Evolutionary conservation across 1,284 basidiomycete genomes (phyloP), one percentile per base, ranked within the genome.

Genomic region (Meripilus lineatus): DNA sequence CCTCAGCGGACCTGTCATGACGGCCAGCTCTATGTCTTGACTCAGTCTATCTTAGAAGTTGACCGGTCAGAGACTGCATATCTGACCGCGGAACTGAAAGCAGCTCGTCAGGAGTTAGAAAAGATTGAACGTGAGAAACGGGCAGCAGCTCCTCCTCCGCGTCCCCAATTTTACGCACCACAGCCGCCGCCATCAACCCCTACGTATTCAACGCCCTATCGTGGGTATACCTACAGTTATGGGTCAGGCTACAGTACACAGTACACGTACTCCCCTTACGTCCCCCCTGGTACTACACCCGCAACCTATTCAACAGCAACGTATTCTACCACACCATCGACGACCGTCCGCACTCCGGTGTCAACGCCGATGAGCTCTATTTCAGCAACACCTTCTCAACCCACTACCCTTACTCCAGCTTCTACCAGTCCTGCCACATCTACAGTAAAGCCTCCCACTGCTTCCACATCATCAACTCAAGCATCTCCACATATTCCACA

Each of bases 101-200:
- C 67, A 23, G 76, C 77, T 18, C 74, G 80, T 24, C 67, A 73
- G 21, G 82, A 88, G 50, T 65, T 81, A 30, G 86, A 89, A 51
- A 74, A 72, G 42, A 57, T 80, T 42, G 80, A 86, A 52, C 72
- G 79, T 47, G 80, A 83, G 59, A 84, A 80, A 57, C 76, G 79
- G 33, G 51, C 54, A 15, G 50, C 47, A 17, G 48, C 49, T 18
- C 45, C 48, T 37, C 32, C 55, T 1, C 30, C 53, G 10, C 32
- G 50, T 23, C 32, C 53, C 14, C 8, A 63, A 18, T 58, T 58
- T 24, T 64, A 63, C 44, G 48, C 59, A 18, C 58, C 62, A 11
- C 64, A 66, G 28, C 21, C 32, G n/a, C 24, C 42, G n/a, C 25
- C 44, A 15, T 32, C 50, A 14, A 40, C 47, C 4, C 30, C 47